Base-by-base conservation (phyloP, 768 basidiomycete species). In the Boletus edulis region DNA sequence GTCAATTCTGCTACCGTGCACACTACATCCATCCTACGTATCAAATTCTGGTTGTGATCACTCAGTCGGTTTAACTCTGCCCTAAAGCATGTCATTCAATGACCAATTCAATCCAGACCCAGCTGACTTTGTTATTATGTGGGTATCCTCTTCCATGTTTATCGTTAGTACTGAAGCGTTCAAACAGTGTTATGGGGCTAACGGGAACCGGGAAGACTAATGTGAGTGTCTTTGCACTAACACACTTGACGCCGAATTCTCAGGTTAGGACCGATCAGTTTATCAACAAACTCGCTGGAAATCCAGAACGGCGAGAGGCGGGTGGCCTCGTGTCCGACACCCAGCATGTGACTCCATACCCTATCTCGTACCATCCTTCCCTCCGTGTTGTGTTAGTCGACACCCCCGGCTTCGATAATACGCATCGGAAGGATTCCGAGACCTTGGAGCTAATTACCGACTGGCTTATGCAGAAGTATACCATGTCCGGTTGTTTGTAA, bases 401-500 rank as follows among this genome's bases (percentile, higher is more conserved):
- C 29, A 66, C 63, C 7, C 60, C 64, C 6, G 64, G 60, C 20
- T 62, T 64, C 31, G 63, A 64, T 17, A 54, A 64, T 32, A 65
- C 63, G 14, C 38, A 62, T 49, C 54, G 56, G 5, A 31, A 40
- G 9, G 63, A 65, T 38, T 32, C 3, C 3, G 54, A 39, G 6
- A 65, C 56, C 41, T 13, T 65, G n/a, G 39, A 31, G 8, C 2
- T 37, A 11, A 52, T 64, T 17, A 56, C 63, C 4, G 24, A 56
- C 22, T 64, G 63, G 63, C 56, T 65, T 14, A 50, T 13, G 3
- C 50, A 62, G 42, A 64, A 40, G 63, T 64, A 48, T 7, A 50
- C 40, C 48, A 13, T 42, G 7, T 24, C 49, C 1, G 13, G 20
- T 8, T 7, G 3, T 31, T 42, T n/a, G 8, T 5, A 2, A 5